These are phyloP conservation scores for Hirsutella minnesotensis DNA, from an alignment of 2,329 filamentous ascomycete genomes.

Conservation along the genomic window DNA sequence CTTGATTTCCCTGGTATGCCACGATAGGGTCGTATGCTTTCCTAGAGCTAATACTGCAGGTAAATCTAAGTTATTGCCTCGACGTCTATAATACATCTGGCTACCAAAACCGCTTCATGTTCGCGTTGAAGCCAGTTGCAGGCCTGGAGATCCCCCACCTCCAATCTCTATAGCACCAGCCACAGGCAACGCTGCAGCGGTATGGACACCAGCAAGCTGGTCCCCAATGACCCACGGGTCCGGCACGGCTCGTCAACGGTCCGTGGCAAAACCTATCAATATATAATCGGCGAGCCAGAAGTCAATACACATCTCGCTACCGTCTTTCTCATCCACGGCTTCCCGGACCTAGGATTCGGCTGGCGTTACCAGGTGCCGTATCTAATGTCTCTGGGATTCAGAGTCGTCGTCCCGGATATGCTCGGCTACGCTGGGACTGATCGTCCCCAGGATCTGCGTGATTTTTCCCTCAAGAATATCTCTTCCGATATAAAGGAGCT, in stretches of 20 bases:
- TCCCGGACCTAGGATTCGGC: slow-evolving; percentile 70
- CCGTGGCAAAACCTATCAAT: slow-evolving; percentile 60
- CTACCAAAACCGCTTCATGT: too few relatives aligned
- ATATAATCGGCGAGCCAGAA: slow-evolving; percentile 42
- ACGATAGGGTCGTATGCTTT: too few relatives aligned
- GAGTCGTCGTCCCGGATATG: slow-evolving; percentile 76
- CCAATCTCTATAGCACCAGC: too few relatives aligned
- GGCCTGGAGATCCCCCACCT: too few relatives aligned
- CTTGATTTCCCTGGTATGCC: too few relatives aligned
- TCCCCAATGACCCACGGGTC: slow-evolving; percentile 53
- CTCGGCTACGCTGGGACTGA: slow-evolving; percentile 74
- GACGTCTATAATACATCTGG: too few relatives aligned
- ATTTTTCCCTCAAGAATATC: slow-evolving; percentile 62
- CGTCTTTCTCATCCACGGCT: slow-evolving; percentile 57
- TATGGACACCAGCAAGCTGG: slow-evolving; percentile 57
- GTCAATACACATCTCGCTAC: slow-evolving; percentile 29
- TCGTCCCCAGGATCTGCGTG: slow-evolving; percentile 46
- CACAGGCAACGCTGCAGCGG: too few relatives aligned
- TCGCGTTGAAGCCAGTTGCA: too few relatives aligned
- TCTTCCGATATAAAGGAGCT: slow-evolving; percentile 69
- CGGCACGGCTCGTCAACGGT: slow-evolving; percentile 50
- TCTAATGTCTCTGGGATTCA: slow-evolving; percentile 58
- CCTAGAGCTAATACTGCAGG: too few relatives aligned
- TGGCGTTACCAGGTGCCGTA: slow-evolving; percentile 85
- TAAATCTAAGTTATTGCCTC: too few relatives aligned